A percentile compares a stretch with the other conserved stretches of the same genome.
Conservation (phyloP, 768 basidiomycete species). For the Pleurotus ostreatus region DNA sequence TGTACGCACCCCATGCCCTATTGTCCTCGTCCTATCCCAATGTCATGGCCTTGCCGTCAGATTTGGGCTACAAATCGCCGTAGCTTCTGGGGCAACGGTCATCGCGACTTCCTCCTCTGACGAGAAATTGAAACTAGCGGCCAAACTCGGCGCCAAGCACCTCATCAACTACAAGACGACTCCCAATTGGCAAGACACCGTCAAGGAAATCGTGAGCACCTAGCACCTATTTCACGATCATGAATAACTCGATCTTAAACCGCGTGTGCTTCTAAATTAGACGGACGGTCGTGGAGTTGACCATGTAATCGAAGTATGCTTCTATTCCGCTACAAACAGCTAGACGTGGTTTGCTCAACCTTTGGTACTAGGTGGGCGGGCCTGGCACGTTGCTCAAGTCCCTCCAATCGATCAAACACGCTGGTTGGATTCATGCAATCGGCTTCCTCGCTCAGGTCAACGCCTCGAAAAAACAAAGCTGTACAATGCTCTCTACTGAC, state of each 20-base stretch:
- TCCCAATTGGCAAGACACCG: constrained; percentile 56
- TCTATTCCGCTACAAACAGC: not conserved
- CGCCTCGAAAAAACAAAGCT: not conserved
- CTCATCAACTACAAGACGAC: constrained; percentile 59
- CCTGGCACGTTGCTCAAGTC: constrained; percentile 44
- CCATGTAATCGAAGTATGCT: constrained; percentile 32
- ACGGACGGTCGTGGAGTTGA: constrained; percentile 35
- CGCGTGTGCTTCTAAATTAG: constrained; percentile 15
- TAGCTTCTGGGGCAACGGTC: constrained; percentile 58
- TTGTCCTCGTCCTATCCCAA: no score
- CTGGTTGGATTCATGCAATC: constrained; percentile 45
- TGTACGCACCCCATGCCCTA: constrained; percentile 22
- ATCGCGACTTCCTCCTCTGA: constrained; percentile 68
- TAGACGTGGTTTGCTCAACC: constrained; percentile 17
- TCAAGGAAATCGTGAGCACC: constrained; percentile 30
- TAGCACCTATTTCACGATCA: constrained; percentile 8
- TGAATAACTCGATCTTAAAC: not conserved
- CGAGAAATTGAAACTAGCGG: constrained; percentile 50
- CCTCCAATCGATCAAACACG: constrained; percentile 31
- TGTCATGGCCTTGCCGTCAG: constrained; percentile 18
- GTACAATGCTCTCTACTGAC: not conserved
- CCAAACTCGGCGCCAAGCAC: constrained; percentile 50
- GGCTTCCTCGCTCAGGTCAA: constrained; percentile 44
- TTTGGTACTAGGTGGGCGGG: constrained; percentile 50
- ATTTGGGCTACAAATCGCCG: constrained; percentile 57